phyloP scores from a whole-genome alignment of 1,139 yeast species.

The Hansenula sp. region DNA sequence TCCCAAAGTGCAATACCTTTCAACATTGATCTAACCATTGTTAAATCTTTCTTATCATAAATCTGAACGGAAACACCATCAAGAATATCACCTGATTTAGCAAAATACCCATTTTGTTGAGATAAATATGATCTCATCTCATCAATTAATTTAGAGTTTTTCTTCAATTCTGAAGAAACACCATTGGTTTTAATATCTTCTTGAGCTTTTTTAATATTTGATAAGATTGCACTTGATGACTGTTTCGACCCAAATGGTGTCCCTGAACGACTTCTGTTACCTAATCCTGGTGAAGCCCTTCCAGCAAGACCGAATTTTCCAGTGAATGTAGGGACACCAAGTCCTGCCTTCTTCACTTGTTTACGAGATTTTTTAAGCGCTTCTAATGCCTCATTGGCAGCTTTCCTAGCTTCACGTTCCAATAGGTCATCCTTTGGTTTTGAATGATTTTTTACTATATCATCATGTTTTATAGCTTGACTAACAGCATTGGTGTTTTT shows the following conservation, averaged over 20 bases:
- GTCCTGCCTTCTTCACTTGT: conserved; percentile 54
- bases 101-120: conserved; percentile 35
- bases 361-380: conserved; percentile 68
- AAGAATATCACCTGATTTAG: conserved; percentile 57
- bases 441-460: conserved; percentile 54
- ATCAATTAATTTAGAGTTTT: conserved; percentile 31
- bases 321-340: conserved; percentile 96
- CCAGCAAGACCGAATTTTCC: conserved; percentile 91
- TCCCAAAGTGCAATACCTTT: conserved; percentile 72
- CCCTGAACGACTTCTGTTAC: not conserved
- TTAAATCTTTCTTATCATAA: conserved; percentile 51
- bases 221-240: conserved; percentile 17
- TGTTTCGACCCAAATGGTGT: conserved; percentile 2
- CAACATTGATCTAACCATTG: conserved; percentile 63
- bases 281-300: conserved; percentile 21
- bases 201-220: conserved; percentile 17
- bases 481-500: conserved; percentile 64
- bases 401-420: conserved; percentile 70
- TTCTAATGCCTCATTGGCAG: conserved; percentile 74
- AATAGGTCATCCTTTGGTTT: conserved; percentile 51
- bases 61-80: conserved; percentile 42
- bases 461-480: conserved; percentile 75
- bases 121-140: conserved; percentile 34
- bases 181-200: not conserved
- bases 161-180: conserved; percentile 10